Base-by-base conservation (phyloP, 176 grass and related monocot genomes). In the Stipa capillata region DNA sequence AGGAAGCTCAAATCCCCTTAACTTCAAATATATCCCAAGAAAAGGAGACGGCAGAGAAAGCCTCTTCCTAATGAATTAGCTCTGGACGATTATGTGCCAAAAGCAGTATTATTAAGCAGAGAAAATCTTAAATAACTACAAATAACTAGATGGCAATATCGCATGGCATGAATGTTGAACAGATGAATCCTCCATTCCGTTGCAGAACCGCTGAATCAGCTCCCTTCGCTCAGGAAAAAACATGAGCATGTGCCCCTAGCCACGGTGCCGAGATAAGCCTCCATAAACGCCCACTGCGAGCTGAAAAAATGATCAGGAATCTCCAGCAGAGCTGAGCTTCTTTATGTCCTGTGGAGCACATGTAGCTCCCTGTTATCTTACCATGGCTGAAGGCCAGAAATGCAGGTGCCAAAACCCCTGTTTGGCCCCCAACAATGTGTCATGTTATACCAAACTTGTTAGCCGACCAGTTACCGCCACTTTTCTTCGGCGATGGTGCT, bases 401-500 rank as follows among this genome's bases (percentile, higher is more conserved):
- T 15, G 7, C 64, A 6, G 50, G 4, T 42, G 41, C 39, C 65
- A 62, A 88, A 63, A 28, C 16, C 16, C 2, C 15, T 79, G 27
- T 61, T 33, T 42, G n/a, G 24, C 58, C n/a, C 4, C 57, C 54
- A 60, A 41, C 10, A 72, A 11, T n/a, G 63, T 32, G 48, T 71
- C 14, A 54, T 64, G 13, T 72, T 57, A 94, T 9, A 86, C 89
- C 85, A 85, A 65, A 76, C 79, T 97, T 82, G 90, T 69, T 66
- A 82, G 32, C 18, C 94, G 91, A 67, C 43, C 83, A 69, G 87
- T 70, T 84, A 77, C 80, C 0, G 87, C 85, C 14, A 87, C 90
- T 81, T 90, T 98, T 73, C 89, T 92, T 78, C 87, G 82, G n/a
- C 90, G 64, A 1, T 89, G 88, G 9, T 85, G 88, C 68, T 85